phyloP scores from a whole-genome alignment of 192 early-diverging fungal genomes.

The Funneliformis mosseae region DNA sequence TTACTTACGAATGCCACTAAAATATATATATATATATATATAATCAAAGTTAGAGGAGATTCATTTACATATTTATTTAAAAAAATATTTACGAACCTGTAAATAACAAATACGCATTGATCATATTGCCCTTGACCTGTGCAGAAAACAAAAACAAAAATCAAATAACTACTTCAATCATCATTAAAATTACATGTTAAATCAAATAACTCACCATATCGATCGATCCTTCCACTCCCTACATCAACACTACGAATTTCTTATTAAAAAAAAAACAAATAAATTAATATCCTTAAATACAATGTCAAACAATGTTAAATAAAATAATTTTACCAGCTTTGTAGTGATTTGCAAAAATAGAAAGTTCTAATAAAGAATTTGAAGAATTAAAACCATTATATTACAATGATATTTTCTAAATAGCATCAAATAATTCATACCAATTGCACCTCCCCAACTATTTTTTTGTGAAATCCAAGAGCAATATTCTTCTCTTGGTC shows the following conservation, averaged over 20 bases:
- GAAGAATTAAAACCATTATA: not conserved
- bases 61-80: not conserved
- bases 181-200: too few species aligned
- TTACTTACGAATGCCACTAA: constrained; percentile 58
- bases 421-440: constrained; percentile 34
- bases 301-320: not conserved
- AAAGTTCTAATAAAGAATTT: constrained; percentile 52
- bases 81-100: constrained; percentile 38
- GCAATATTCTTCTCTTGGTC: constrained; percentile 55
- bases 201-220: constrained; percentile 59
- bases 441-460: constrained; percentile 86
- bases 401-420: not conserved
- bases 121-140: constrained; percentile 57
- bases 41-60: not conserved
- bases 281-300: not conserved
- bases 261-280: constrained; percentile 28
- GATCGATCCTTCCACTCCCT: constrained; percentile 64
- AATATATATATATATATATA: constrained; percentile 33
- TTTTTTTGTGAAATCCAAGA: constrained; percentile 65
- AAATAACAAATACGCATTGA: constrained; percentile 54
- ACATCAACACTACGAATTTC: constrained; percentile 83
- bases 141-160: not conserved
- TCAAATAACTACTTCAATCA: not conserved
- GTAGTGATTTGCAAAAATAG: constrained; percentile 73
- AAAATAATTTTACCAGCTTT: constrained; percentile 44